Base-by-base conservation (phyloP, 495 filamentous ascomycete species). In the Tuber melanosporum region DNA sequence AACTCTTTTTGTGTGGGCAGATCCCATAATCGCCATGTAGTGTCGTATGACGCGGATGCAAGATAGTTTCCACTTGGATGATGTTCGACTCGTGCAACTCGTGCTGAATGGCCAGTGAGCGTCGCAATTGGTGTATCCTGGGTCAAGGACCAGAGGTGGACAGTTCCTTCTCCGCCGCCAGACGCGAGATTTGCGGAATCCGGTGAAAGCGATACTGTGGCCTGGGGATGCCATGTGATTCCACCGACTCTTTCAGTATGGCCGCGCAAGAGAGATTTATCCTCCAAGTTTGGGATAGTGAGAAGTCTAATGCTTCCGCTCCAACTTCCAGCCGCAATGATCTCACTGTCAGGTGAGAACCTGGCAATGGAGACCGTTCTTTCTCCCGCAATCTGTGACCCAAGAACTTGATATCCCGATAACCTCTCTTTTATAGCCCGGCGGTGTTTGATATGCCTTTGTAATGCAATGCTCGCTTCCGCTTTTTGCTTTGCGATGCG, bases 11-110 rank as follows among this genome's bases (percentile, higher is more conserved):
- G 91, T 2, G 91, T 95, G 74, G 92, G 89, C 0, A 98, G 88
- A 82, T 99, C 96, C 96, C 96, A 99, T 75, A 99, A 85, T 41
- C 95, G 90, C 95, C 95, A 99, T 0, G 95, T 97, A 5, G 94
- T 98, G 83, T 99, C 95, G 81, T 93, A 95, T 2, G 94, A 97
- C 1, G 95, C 95, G 0, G 94, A 97, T 2, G 95, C 95, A 39
- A 98, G 88, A 81, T 95, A 98, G 74, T 88, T 87, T 26, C 95
- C 95, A 5, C 93, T 96, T 0, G 95, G 95, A 79, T 99, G 96
- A 83, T 98, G 96, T 78, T 97, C 96, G 62, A 96, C 91, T 74
- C 96, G 89, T 77, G 92, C 94, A 45, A 98, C 95, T 72, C 95
- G 91, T 20, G 91, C 93, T 17, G 89, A 91, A 83, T 98, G 95